Evolutionary conservation across 1,284 basidiomycete genomes (phyloP).

Genomic region (Microbotryum violaceum): DNA sequence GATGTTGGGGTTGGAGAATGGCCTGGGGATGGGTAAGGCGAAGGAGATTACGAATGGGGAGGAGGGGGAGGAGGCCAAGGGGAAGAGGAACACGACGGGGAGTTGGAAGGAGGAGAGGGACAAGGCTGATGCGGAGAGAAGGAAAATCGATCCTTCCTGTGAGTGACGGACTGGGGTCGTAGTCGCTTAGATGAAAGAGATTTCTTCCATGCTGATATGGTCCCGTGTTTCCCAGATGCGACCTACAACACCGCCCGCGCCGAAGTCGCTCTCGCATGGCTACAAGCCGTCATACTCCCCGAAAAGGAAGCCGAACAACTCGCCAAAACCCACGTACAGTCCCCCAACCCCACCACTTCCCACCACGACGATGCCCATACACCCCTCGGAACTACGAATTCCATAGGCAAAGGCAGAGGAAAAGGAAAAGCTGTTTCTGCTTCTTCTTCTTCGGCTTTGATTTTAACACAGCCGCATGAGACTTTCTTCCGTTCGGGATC

Average conservation of each 20-base stretch:
- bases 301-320: slow-evolving; percentile 49
- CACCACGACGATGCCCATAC: no score
- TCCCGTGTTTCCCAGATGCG: slow-evolving; percentile 40
- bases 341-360: no score
- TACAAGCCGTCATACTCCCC: slow-evolving; percentile 63
- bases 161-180: not conserved
- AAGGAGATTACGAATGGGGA: slow-evolving; percentile 1
- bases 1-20: not conserved
- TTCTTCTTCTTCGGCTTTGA: not conserved
- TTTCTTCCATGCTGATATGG: not conserved
- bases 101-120: slow-evolving; percentile 50
- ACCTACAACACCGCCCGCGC: slow-evolving; percentile 71
- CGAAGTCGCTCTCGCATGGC: slow-evolving; percentile 70
- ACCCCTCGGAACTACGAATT: not conserved
- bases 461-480: no score
- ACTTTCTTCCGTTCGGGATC: no score
- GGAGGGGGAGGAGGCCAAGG: not conserved
- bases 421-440: not conserved
- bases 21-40: not conserved
- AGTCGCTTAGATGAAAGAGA: not conserved
- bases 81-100: slow-evolving; percentile 50
- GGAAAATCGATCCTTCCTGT: slow-evolving; percentile 41
- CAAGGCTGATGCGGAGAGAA: slow-evolving; percentile 45
- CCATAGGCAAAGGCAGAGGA: not conserved
- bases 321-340: no score